These are phyloP conservation scores for Breviolum minutum DNA, from an alignment of 73 alveolate species.

Conservation along the genomic window DNA sequence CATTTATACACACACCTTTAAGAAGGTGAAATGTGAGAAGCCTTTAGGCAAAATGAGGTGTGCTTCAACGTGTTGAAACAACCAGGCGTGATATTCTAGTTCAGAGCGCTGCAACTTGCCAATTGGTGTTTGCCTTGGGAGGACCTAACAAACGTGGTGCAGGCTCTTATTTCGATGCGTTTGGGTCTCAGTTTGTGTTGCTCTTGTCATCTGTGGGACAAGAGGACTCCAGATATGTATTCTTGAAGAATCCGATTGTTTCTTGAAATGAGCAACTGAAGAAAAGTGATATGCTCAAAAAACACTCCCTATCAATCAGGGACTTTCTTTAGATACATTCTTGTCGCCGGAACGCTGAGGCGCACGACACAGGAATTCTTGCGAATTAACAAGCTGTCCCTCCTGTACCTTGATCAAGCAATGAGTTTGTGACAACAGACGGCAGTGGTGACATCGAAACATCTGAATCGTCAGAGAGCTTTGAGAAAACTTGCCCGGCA, in stretches of 20 bases:
- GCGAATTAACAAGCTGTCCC: conserved; percentile 70
- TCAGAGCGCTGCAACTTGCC: background rate
- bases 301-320: background rate
- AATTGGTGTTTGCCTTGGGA: background rate
- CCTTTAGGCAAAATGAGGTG: too few species aligned
- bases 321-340: background rate
- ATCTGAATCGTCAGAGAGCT: too few species aligned
- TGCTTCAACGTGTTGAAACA: background rate
- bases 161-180: conserved; percentile 67
- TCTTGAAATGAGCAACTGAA: background rate
- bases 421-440: too few species aligned
- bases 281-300: too few species aligned
- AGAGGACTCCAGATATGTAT: too few species aligned
- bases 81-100: background rate
- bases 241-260: background rate
- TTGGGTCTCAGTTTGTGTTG: background rate
- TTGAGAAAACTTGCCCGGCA: too few species aligned
- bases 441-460: too few species aligned
- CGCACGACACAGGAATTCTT: conserved; percentile 72
- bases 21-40: too few species aligned
- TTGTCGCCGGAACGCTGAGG: conserved; percentile 4
- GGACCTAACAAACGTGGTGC: conserved; percentile 92
- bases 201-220: background rate
- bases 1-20: background rate
- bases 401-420: background rate